Conservation (phyloP, 495 filamentous ascomycete genomes). For the Penicillium coffeae region DNA sequence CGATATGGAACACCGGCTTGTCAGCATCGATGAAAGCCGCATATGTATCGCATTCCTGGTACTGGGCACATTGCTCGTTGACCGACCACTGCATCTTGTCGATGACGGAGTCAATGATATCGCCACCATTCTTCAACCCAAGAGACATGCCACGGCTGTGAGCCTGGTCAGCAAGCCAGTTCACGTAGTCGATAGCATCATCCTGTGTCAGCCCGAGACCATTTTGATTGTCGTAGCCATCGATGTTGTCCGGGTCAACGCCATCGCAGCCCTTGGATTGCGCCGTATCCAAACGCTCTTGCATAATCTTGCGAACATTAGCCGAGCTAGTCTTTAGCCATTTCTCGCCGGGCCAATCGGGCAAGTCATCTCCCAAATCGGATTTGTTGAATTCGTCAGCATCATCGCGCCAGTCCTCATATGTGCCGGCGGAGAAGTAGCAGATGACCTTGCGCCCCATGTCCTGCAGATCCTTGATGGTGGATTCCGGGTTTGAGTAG, state of each 20-base stretch:
- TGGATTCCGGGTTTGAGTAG: slow-evolving; percentile 45
- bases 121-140: slow-evolving; percentile 64
- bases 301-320: slow-evolving; percentile 61
- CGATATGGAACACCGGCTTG: slow-evolving; percentile 73
- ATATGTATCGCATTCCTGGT: slow-evolving; percentile 55
- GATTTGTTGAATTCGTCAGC: slow-evolving; percentile 42
- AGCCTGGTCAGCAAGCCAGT: slow-evolving; percentile 55
- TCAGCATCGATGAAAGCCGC: slow-evolving; percentile 50
- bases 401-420: slow-evolving; percentile 58
- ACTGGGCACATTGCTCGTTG: slow-evolving; percentile 68
- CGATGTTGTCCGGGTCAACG: slow-evolving; percentile 70
- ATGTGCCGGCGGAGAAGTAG: slow-evolving; percentile 69
- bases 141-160: slow-evolving; percentile 45
- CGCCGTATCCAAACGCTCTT: slow-evolving; percentile 51
- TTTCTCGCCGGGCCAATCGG: slow-evolving; percentile 61
- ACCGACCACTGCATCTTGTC: slow-evolving; percentile 61
- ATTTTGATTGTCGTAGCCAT: slow-evolving; percentile 57
- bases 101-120: slow-evolving; percentile 55
- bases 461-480: slow-evolving; percentile 45
- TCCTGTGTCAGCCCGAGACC: slow-evolving; percentile 52
- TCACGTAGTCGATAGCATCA: slow-evolving; percentile 55
- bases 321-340: slow-evolving; percentile 59
- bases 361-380: slow-evolving; percentile 52
- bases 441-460: slow-evolving; percentile 59
- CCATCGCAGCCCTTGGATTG: slow-evolving; percentile 61